Evolutionary conservation across 345 rosid genomes (phyloP).

Genomic region (Rhodamnia argentea): DNA sequence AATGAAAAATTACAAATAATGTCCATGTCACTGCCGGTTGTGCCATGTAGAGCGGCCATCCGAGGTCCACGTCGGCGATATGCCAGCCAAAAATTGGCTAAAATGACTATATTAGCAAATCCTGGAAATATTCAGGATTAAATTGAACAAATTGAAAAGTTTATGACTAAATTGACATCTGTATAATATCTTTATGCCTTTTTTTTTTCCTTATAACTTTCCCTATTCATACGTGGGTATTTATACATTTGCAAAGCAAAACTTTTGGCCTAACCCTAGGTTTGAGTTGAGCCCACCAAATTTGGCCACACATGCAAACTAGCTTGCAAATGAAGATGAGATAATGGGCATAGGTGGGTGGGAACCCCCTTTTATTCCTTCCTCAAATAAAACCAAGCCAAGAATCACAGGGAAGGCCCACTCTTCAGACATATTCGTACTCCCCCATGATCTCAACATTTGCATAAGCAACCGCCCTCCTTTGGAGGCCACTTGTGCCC

Average conservation of each 20-base stretch:
- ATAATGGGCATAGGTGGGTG: background rate
- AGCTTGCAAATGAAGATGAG: background rate
- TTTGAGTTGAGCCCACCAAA: background rate
- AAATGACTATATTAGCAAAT: background rate
- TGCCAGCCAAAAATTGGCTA: accelerated
- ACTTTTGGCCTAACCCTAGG: background rate
- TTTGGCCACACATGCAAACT: background rate
- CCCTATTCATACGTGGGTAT: background rate
- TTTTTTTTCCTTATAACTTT: background rate
- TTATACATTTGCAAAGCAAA: background rate
- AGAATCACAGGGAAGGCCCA: background rate
- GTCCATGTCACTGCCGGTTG: too few species aligned
- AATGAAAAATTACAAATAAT: background rate
- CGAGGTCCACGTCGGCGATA: accelerated
- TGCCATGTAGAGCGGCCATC: too few species aligned
- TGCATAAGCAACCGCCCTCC: background rate
- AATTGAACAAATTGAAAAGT: too few species aligned
- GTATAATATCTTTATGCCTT: background rate
- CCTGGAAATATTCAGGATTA: background rate
- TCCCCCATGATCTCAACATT: background rate
- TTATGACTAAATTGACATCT: background rate
- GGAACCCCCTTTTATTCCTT: background rate
- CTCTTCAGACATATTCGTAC: background rate
- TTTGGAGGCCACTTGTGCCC: background rate
- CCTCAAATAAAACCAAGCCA: background rate